Evolutionary conservation across 768 basidiomycete genomes (phyloP), one percentile per base, ranked within the genome.

Genomic region (Rhodocollybia butyracea): DNA sequence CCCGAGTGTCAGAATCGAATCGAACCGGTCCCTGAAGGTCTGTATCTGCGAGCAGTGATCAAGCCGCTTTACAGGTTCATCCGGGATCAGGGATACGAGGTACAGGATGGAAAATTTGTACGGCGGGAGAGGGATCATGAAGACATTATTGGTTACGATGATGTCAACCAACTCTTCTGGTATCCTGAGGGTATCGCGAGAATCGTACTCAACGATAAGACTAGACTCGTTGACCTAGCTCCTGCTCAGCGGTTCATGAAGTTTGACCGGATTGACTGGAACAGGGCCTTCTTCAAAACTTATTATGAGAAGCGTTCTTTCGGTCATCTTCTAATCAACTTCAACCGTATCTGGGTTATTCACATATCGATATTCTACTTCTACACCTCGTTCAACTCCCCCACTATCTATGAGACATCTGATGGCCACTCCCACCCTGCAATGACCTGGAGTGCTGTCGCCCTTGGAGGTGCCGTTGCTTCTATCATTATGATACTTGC

Each of bases 111-210:
- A 34, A 92, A 92, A 72, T 98, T 96, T 70, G 89, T 98, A 40
- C 81, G 93, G 66, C 80, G 90, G 65, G 97, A 99, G 77, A 79
- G 78, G 67, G 97, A 99, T 65, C 97, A 98, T 66, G 86, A 92
- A 46, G 80, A 85, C 58, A 94, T 98, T 64, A 96, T 99, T 65
- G 97, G 97, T 3, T 99, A 99, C 65, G 97, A 99, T 70, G 97
- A 99, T 72, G 89, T 98, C 59, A 99, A 99, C 68, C 96, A 99
- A 69, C 74, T 99, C 45, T 99, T 99, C 72, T 99, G 96, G 97
- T 99, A 98, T 69, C 97, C 96, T 2, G 97, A 99, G 60, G 97
- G 97, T 30, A 94, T 99, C 64, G 91, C 94, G 10, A 78, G 92
- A 29, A 98, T 99, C 64, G 83, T 86, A 2, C 79, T 98, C 39